Base-by-base conservation (phyloP, 2,329 filamentous ascomycete genomes). In the Colletotrichum theobromicola region DNA sequence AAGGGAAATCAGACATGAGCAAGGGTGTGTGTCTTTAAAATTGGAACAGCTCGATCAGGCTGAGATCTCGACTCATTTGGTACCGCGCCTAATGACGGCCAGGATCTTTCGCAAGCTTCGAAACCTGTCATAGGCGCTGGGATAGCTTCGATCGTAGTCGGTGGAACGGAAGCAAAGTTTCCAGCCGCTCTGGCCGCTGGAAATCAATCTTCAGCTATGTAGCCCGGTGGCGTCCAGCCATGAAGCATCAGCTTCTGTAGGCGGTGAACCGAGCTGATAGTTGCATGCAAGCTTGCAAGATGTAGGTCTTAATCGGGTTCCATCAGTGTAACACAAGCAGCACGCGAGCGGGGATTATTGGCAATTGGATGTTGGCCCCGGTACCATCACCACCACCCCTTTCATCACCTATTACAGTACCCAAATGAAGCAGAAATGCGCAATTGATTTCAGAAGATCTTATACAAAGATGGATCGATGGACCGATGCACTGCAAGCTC, bases 331-430 rank as follows among this genome's bases (percentile, higher is more conserved):
- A 61, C 58, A 16, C 58, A 26, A 35, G 32, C 30, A 32, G 58
- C 32, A 35, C 30, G 66, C 68, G 42, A 66, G 62, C 65, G 86
- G 28, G 89, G 90, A n/a, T 46, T 46, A 46, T 46, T 46, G 42
- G 42, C 42, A 18, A n/a, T 21, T 46, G 42, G 10, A 46, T 46
- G 42, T 12, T 46, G 42, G 42, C 42, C 42, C 3, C 42, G 42
- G 13, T n/a, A 21, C 42, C 10, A 46, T 46, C 18, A 46, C 3
- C 10, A 21, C 42, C 42, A 21, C 42, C 42, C 42, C n/a, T 46
- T 46, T 46, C 5, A 21, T 46, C 42, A n/a, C 42, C 5, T 46
- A 12, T n/a, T 21, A 2, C 42, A n/a, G 13, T 4, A 46, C 42
- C 21, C 42, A 13, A 21, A 46, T n/a, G 10, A 46, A 46, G n/a